These are phyloP conservation scores for Solanum chmielewskii DNA, from an alignment of 257 asterid genomes.

Conservation along the genomic window DNA sequence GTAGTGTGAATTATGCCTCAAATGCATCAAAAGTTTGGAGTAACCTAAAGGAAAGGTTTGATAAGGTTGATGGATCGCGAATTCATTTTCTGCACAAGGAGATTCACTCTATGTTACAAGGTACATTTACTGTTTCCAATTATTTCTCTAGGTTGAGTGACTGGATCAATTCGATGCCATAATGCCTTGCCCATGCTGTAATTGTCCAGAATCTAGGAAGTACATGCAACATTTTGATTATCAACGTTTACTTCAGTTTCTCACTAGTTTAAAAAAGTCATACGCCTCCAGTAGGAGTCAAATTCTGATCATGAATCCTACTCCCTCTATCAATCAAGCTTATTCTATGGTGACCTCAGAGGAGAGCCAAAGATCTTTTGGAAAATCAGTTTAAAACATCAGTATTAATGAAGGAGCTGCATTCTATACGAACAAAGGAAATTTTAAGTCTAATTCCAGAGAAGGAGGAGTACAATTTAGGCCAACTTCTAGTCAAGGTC, in stretches of 20 bases:
- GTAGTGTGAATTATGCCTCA: neutral
- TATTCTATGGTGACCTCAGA: no score
- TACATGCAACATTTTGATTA: neutral
- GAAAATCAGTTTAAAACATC: no score
- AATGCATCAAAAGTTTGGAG: neutral
- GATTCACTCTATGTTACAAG: neutral
- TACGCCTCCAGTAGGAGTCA: neutral
- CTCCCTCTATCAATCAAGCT: no score
- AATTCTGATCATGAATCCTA: no score
- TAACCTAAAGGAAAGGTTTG: neutral
- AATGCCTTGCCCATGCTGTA: neutral
- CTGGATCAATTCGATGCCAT: neutral
- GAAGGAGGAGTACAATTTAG: no score
- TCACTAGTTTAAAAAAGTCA: neutral
- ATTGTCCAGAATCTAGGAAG: neutral
- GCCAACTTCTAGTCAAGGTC: no score
- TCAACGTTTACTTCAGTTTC: neutral
- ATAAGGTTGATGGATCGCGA: neutral
- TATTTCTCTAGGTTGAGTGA: neutral
- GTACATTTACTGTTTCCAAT: neutral
- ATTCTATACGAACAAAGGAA: no score
- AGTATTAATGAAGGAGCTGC: no score
- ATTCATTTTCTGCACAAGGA: neutral
- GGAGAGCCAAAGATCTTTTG: no score
- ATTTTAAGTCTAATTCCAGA: no score